These are phyloP conservation scores for Rauvolfia tetraphylla DNA, from an alignment of 257 asterid genomes.

Conservation along the genomic window DNA sequence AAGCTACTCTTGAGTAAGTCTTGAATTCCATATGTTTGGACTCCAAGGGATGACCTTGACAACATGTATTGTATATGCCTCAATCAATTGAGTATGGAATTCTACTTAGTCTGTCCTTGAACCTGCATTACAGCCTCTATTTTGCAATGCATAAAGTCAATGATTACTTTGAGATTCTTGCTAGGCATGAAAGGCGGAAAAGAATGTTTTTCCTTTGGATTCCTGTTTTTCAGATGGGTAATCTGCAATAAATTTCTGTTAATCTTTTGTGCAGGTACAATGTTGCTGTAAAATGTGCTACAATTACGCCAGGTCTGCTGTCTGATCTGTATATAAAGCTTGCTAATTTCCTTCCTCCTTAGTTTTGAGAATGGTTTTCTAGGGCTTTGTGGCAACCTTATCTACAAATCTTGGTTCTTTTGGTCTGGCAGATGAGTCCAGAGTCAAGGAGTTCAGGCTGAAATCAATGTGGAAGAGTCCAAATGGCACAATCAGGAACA, in stretches of 20 bases:
- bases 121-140: neutral
- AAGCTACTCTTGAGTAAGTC: conserved; percentile 88
- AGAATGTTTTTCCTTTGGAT: neutral
- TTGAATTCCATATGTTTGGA: neutral
- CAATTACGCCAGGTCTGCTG: conserved; percentile 83
- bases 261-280: conserved; percentile 56
- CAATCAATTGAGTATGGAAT: neutral
- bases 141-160: neutral
- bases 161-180: neutral
- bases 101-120: neutral
- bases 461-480: conserved; percentile 94
- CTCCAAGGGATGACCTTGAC: neutral
- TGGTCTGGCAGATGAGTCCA: conserved; percentile 62
- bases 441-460: conserved; percentile 85
- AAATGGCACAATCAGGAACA: conserved; percentile 92
- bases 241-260: neutral
- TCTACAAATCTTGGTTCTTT: neutral
- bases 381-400: neutral
- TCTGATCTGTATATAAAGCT: neutral
- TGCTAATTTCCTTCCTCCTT: neutral
- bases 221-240: neutral
- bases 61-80: neutral
- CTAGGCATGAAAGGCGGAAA: neutral
- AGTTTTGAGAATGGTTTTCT: neutral
- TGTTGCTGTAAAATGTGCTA: conserved; percentile 94